Evolutionary conservation across 192 early-diverging fungal genomes (phyloP).

Genomic region (Umbelopsis sp.): DNA sequence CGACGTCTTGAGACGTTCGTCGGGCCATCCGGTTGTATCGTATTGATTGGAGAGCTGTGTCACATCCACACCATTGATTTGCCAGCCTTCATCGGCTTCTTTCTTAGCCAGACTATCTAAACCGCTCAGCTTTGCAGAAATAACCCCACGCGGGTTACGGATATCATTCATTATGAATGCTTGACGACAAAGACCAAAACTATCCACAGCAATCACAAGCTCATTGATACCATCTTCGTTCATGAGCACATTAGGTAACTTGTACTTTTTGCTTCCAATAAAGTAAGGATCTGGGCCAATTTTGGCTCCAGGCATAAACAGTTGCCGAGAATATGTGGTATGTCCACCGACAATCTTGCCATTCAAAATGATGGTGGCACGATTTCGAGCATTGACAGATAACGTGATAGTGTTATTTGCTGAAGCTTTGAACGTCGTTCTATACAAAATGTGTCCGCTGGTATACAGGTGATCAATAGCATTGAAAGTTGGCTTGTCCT

Average conservation of each 20-base stretch:
- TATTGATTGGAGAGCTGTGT: conserved; percentile 57
- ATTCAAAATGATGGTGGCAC: conserved; percentile 73
- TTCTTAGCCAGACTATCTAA: conserved; percentile 49
- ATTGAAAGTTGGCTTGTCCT: conserved; percentile 51
- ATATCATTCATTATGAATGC: conserved; percentile 76
- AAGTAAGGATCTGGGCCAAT: conserved; percentile 70
- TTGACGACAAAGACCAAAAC: conserved; percentile 73
- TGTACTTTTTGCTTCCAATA: conserved; percentile 62
- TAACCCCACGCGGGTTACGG: conserved; percentile 73
- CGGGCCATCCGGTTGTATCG: conserved; percentile 75
- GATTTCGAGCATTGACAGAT: conserved; percentile 72
- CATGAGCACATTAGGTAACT: conserved; percentile 49
- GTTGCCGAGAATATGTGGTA: conserved; percentile 68
- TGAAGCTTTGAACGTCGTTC: conserved; percentile 49
- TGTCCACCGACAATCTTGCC: conserved; percentile 75
- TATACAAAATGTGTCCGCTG: conserved; percentile 67
- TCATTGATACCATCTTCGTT: conserved; percentile 59
- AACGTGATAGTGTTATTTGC: conserved; percentile 44
- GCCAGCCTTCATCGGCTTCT: conserved; percentile 52
- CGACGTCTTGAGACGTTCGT: conserved; percentile 51
- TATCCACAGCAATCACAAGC: conserved; percentile 74
- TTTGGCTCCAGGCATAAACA: conserved; percentile 63
- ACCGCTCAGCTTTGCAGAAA: conserved; percentile 64
- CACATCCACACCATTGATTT: conserved; percentile 78
- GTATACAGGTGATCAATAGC: conserved; percentile 64